Conservation (phyloP, 192 early-diverging fungal species). For the Podila minutissima region DNA sequence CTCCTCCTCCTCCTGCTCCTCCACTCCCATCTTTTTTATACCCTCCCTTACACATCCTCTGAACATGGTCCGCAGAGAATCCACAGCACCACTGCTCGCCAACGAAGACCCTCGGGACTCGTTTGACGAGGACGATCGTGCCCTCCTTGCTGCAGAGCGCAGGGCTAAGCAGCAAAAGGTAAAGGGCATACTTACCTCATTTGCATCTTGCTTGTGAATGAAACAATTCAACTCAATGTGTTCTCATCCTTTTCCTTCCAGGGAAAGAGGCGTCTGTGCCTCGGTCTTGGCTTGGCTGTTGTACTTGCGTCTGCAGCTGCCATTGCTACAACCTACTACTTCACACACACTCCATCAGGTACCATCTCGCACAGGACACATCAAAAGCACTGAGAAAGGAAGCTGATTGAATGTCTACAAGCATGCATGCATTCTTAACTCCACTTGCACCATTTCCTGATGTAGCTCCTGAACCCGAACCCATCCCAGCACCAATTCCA, state of each 20-base stretch:
- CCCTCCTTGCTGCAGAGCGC: neutral
- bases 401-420: no score
- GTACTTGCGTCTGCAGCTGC: neutral
- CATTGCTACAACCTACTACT: neutral
- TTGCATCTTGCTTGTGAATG: neutral
- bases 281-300: neutral
- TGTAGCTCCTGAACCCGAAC: neutral
- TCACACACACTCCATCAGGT: neutral
- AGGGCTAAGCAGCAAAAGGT: neutral
- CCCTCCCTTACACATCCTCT: neutral
- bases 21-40: neutral
- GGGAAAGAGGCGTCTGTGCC: slow-evolving; percentile 1
- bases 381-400: neutral
- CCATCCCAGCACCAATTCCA: neutral
- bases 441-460: neutral
- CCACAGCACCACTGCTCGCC: slow-evolving; percentile 30
- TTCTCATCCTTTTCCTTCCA: neutral
- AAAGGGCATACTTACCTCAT: neutral
- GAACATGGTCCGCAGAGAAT: slow-evolving; percentile 16
- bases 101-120: slow-evolving; percentile 19
- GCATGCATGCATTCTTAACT: no score
- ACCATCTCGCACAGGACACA: neutral
- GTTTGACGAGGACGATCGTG: slow-evolving; percentile 10
- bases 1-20: neutral
- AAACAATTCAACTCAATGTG: no score